Conservation (phyloP, 2,329 filamentous ascomycete genomes). For the Fusarium secorum region DNA sequence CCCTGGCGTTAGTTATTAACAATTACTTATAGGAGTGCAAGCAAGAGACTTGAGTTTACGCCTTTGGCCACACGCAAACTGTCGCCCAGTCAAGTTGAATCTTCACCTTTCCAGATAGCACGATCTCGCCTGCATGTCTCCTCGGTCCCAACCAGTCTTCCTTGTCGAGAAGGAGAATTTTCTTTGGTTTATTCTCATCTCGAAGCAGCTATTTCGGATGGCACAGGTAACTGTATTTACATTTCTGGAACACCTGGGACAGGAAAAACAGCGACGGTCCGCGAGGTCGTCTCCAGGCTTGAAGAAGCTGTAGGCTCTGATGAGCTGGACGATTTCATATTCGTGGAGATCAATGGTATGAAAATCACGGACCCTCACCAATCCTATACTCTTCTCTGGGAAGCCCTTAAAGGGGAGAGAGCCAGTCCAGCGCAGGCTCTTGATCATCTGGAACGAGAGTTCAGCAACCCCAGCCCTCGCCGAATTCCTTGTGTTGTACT, state of each 20-base stretch:
- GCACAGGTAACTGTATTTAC: slow-evolving; percentile 95
- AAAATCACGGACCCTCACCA: slow-evolving; percentile 98
- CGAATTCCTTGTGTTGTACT: slow-evolving; percentile 94
- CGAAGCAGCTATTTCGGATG: slow-evolving; percentile 91
- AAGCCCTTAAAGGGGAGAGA: slow-evolving; percentile 90
- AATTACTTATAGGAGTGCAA: slow-evolving; percentile 56
- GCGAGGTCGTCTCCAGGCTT: slow-evolving; percentile 89
- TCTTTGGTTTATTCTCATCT: slow-evolving; percentile 91
- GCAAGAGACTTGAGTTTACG: slow-evolving; percentile 90
- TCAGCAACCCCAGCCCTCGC: slow-evolving; percentile 87
- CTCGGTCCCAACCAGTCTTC: slow-evolving; percentile 86
- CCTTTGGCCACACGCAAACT: slow-evolving; percentile 89
- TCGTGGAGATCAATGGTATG: slow-evolving; percentile 99
- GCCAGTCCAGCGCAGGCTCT: slow-evolving; percentile 92
- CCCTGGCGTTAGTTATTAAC: slow-evolving; percentile 1
- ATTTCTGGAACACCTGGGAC: slow-evolving; percentile 99
- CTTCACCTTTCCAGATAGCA: slow-evolving; percentile 91
- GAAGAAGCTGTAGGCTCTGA: slow-evolving; percentile 88
- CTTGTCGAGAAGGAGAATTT: slow-evolving; percentile 93
- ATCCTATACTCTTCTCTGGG: slow-evolving; percentile 94
- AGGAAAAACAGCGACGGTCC: slow-evolving; percentile 95
- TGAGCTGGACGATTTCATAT: slow-evolving; percentile 97
- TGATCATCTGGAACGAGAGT: slow-evolving; percentile 89
- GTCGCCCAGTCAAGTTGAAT: slow-evolving; percentile 75
- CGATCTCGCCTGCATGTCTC: slow-evolving; percentile 91